Evolutionary conservation across 371 early-diverging fungal genomes (phyloP).

Genomic region (Batrachochytrium dendrobatidis): DNA sequence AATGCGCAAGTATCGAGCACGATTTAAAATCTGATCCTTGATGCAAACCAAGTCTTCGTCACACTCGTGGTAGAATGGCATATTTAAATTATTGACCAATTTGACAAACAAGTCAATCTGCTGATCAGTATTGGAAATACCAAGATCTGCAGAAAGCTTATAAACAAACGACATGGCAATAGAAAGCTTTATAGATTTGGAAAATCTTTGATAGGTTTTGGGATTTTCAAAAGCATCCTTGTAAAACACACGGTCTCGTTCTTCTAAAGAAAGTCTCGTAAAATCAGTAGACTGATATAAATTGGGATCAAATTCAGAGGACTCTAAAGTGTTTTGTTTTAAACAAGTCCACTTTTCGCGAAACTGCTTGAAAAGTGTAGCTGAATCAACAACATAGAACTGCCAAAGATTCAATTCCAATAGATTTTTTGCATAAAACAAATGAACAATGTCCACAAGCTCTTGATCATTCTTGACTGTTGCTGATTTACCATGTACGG

Average conservation of each 20-base stretch:
- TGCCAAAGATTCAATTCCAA: conserved; percentile 77
- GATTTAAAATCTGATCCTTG: conserved; percentile 61
- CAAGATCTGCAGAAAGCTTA: conserved; percentile 13
- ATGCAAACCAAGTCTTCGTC: conserved; percentile 72
- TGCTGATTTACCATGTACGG: conserved; percentile 35
- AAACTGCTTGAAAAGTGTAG: conserved; percentile 23
- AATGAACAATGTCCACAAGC: conserved; percentile 54
- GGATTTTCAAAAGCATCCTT: conserved; percentile 15
- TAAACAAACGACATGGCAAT: conserved; percentile 43
- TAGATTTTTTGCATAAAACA: conserved; percentile 52
- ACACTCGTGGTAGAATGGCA: conserved; percentile 71
- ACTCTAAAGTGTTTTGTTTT: background rate
- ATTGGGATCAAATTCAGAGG: conserved; percentile 1
- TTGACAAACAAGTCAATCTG: conserved; percentile 18
- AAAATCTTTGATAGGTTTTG: conserved; percentile 39
- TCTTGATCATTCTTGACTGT: conserved; percentile 56
- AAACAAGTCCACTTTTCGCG: conserved; percentile 5
- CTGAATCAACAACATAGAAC: conserved; percentile 58
- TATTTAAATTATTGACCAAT: conserved; percentile 76
- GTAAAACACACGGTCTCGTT: conserved; percentile 19
- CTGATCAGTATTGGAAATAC: background rate
- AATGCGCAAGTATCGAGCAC: conserved; percentile 80
- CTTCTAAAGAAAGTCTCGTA: conserved; percentile 13
- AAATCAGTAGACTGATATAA: conserved; percentile 5
- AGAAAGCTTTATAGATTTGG: conserved; percentile 38